Base-by-base conservation (phyloP, 345 rosid genomes). In the Salix arbutifolia region DNA sequence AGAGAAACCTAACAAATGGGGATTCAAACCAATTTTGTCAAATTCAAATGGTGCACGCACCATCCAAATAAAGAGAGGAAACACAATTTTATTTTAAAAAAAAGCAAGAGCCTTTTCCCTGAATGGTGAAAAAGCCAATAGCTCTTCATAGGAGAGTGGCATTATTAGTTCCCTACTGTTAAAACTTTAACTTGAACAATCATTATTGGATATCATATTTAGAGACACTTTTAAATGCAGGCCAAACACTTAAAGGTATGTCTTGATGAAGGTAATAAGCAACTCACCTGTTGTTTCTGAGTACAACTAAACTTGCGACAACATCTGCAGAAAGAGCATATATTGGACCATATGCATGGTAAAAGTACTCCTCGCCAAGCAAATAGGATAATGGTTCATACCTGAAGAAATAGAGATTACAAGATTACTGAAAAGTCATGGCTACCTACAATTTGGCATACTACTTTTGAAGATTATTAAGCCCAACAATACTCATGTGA, bases 241-340 rank as follows among this genome's bases (percentile, higher is more conserved):
- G 5, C 68, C 40, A 62, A 33, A 26, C 13, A 9, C 78, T 52
- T 53, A 13, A 14, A 28, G 62, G 62, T 11, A 56, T n/a, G 25
- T 0, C 33, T 11, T 18, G 31, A 26, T 4, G 67, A 73, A 58
- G 50, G 50, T 62, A 53, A 67, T 21, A 33, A 46, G 66, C 30
- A 65, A 77, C 90, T 76, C 78, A 82, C 98, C 97, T 94, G 88
- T 91, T 82, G 67, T 86, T 89, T 84, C 87, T 90, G 67, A 92
- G 94, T 79, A 94, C 88, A 60, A 84, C 91, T 86, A 92, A 86
- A 85, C 94, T 89, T 67, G 89, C 83, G 80, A 91, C 97, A 69
- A 94, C 97, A 72, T 92, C 95, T 26, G 91, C 92, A 65, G 97
- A 94, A 74, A 92, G 97, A 77, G 98, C 97, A 80, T 94, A 94